A percentile compares a stretch with the other conserved stretches of the same genome.
These are phyloP conservation scores for Stellera chamaejasme DNA, from an alignment of 345 rosid genomes.

Conservation along the genomic window DNA sequence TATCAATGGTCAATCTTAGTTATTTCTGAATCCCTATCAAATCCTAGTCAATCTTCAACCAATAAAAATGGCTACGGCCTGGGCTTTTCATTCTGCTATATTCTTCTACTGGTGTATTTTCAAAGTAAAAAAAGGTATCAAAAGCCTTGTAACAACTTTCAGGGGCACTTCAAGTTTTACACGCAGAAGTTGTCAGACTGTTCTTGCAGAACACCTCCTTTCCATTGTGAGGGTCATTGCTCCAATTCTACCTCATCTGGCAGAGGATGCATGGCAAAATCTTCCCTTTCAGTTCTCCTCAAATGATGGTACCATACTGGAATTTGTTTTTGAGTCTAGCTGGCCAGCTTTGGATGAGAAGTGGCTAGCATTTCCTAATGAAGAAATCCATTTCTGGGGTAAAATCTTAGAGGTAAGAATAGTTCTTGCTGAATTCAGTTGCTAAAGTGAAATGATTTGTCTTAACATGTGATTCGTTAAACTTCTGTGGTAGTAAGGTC, in stretches of 20 bases:
- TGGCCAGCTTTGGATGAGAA: conserved; percentile 65
- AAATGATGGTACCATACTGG: conserved; percentile 54
- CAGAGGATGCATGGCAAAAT: conserved; percentile 95
- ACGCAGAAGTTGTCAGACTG: conserved; percentile 93
- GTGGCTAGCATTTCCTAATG: conserved; percentile 58
- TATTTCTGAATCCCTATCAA: no score
- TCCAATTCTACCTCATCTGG: conserved; percentile 89
- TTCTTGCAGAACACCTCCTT: conserved; percentile 83
- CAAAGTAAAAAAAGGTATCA: conserved; percentile 1
- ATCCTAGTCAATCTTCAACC: no score
- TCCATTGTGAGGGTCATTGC: conserved; percentile 72
- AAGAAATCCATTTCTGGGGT: conserved; percentile 70
- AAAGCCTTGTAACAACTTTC: conserved; percentile 19
- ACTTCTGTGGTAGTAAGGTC: no score
- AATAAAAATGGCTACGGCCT: no score
- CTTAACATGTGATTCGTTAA: no score
- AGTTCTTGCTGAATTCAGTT: neutral
- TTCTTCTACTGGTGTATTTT: neutral
- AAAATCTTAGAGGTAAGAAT: conserved; percentile 69
- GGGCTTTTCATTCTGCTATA: no score
- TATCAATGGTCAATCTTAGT: no score
- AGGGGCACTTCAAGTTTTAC: conserved; percentile 76
- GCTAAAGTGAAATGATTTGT: neutral
- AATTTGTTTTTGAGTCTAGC: conserved; percentile 74
- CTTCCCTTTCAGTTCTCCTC: conserved; percentile 58